phyloP scores from a whole-genome alignment of 805 yeast species.

The Clavispora vitiphila region DNA sequence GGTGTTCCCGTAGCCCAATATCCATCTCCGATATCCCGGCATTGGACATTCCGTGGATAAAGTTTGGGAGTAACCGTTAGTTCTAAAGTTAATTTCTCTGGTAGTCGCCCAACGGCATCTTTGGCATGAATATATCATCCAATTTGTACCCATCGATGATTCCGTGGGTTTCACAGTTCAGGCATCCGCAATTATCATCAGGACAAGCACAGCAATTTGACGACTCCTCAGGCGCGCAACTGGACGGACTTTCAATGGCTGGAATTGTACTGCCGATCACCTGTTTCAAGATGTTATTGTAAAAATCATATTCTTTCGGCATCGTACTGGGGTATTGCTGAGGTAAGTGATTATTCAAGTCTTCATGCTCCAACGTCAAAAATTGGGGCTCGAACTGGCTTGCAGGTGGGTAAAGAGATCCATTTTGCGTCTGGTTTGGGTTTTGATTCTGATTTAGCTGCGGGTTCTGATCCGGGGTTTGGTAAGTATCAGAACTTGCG shows the following conservation, averaged over 20 bases:
- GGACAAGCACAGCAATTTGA: conserved; percentile 12
- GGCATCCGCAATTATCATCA: conserved; percentile 21
- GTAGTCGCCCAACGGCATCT: neutral
- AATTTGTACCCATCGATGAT: conserved; percentile 38
- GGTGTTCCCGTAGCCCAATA: neutral
- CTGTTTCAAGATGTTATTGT: conserved; percentile 2
- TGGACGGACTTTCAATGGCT: neutral
- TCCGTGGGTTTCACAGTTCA: conserved; percentile 42
- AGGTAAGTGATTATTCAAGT: neutral
- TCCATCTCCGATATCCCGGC: neutral
- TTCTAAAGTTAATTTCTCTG: neutral
- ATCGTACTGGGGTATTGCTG: neutral
- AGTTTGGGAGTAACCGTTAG: too few relatives aligned
- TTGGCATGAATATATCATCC: conserved; percentile 29
- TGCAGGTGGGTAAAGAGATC: neutral
- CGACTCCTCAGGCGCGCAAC: neutral
- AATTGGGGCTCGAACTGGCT: neutral
- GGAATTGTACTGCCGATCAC: conserved; percentile 2
- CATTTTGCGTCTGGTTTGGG: too few relatives aligned
- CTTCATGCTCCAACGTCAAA: neutral
- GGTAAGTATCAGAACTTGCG: neutral
- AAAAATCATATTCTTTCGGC: conserved; percentile 2
- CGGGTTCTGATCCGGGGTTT: neutral
- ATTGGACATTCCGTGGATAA: neutral
- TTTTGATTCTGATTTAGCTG: too few relatives aligned